A percentile compares a stretch with the other conserved stretches of the same genome.
phyloP scores from a whole-genome alignment of 2,329 filamentous ascomycete genomes.

The Plectosphaerella sp. region DNA sequence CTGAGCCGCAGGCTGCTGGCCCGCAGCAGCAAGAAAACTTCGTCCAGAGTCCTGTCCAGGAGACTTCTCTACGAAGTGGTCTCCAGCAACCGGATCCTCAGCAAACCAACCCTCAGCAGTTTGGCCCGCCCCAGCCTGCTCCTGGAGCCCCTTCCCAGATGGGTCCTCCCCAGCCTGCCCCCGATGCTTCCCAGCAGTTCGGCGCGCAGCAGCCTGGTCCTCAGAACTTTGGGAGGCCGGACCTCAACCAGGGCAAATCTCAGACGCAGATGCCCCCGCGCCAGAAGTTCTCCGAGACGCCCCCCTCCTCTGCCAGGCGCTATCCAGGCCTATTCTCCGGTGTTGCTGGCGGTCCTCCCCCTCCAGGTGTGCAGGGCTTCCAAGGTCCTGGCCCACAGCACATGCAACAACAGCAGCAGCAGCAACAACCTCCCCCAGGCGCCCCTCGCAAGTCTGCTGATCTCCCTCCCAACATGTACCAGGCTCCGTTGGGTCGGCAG shows the following conservation, averaged over 20 bases:
- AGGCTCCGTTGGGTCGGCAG: constrained; percentile 18
- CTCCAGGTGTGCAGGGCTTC: constrained; percentile 2
- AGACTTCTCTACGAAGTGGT: not conserved
- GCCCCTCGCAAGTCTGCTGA: constrained; percentile 12
- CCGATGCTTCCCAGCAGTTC: too few species aligned
- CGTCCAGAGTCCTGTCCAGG: not conserved
- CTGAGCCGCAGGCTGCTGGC: not conserved
- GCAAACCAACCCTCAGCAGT: not conserved
- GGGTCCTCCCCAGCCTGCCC: too few species aligned
- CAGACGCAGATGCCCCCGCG: constrained; percentile 14
- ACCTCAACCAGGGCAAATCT: too few species aligned
- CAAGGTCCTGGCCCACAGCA: constrained; percentile 8
- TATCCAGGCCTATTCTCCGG: constrained; percentile 42
- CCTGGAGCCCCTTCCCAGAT: too few species aligned
- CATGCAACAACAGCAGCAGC: constrained; percentile 5
- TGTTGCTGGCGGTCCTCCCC: constrained; percentile 7
- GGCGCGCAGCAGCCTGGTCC: too few species aligned
- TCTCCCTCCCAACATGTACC: constrained; percentile 9
- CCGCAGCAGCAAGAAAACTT: not conserved
- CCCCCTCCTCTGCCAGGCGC: constrained; percentile 46
- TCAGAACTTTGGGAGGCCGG: too few species aligned
- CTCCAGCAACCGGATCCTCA: not conserved
- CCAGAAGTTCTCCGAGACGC: constrained; percentile 30
- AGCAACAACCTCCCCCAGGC: constrained; percentile 9
- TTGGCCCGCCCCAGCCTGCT: constrained; percentile 1